Conservation (phyloP, 176 grass and related monocot genomes). For the Paspalum notatum region DNA sequence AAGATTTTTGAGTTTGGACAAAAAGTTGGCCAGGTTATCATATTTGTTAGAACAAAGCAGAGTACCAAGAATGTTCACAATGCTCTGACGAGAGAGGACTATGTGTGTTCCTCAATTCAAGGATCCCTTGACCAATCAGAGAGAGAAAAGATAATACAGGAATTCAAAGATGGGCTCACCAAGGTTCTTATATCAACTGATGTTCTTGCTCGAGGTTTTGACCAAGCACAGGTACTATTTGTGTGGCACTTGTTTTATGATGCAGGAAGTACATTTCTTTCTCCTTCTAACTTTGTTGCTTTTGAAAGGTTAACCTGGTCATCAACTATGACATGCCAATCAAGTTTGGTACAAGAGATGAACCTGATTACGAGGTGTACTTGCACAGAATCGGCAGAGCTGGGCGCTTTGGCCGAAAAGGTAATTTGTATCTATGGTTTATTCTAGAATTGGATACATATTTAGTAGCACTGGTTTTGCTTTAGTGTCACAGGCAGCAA, state of each 20-base stretch:
- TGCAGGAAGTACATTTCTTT: not conserved
- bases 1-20: slow-evolving; percentile 95
- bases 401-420: slow-evolving; percentile 92
- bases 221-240: slow-evolving; percentile 88
- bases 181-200: slow-evolving; percentile 93
- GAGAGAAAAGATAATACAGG: slow-evolving; percentile 83
- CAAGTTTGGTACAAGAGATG: slow-evolving; percentile 61
- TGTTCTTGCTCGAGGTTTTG: slow-evolving; percentile 92
- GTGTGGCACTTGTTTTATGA: not conserved
- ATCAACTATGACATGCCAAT: slow-evolving; percentile 95
- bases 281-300: slow-evolving; percentile 16
- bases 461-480: not conserved
- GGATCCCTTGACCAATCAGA: slow-evolving; percentile 82
- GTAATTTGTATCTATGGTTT: slow-evolving; percentile 37
- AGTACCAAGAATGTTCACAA: slow-evolving; percentile 80
- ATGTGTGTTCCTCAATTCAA: slow-evolving; percentile 92
- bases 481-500: not conserved
- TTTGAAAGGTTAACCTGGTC: slow-evolving; percentile 85
- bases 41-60: slow-evolving; percentile 75
- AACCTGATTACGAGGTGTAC: slow-evolving; percentile 94
- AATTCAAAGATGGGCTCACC: slow-evolving; percentile 91
- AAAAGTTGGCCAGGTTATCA: slow-evolving; percentile 93
- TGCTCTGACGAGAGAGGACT: slow-evolving; percentile 75
- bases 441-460: not conserved
- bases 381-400: slow-evolving; percentile 96